Base-by-base conservation (phyloP, 768 basidiomycete genomes). In the Erythrobasidium yunnanense region DNA sequence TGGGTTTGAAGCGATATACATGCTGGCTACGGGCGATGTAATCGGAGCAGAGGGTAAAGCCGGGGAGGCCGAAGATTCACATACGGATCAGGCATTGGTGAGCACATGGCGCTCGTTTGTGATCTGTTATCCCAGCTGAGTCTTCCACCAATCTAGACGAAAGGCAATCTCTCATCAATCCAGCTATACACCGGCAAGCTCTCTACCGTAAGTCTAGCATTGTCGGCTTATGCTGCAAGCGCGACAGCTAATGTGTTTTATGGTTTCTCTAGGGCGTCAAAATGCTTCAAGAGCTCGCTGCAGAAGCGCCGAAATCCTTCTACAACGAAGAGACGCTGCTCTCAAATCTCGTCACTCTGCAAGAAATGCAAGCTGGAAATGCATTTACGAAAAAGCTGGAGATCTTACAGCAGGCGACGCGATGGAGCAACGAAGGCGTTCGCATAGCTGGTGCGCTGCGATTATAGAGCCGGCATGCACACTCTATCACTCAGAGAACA, bases 301-400 rank as follows among this genome's bases (percentile, higher is more conserved):
- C 30, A 30, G 27, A 25, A 30, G 25, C 23, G 18, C 60, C 60
- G 3, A 18, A 30, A 29, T 2, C 13, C 20, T 63, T 63, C 32
- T 63, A 63, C 47, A 63, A 63, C 60, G 29, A 5, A 13, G 60
- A 63, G 23, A 32, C 60, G 3, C 32, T 23, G 15, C 27, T 63
- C 20, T 63, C 60, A 4, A 63, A 63, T 33, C 20, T 63, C 13
- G 42, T 63, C 25, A 32, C 27, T 2, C 49, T 63, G 60, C 60
- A 63, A 33, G 60, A 63, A 51, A 15, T 63, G 29, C 60, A 51
- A n/a, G 60, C 60, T 2, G 60, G 60, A 8, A 38, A 63, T 32
- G 32, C 32, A 38, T 47, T 51, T 51, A 49, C 45, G 15, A 63
- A 63, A 25, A 63, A 63, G 47, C 25, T 63, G 18, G 47, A 51